Evolutionary conservation across 1,284 basidiomycete genomes (phyloP).

Genomic region (Moesziomyces sp.): DNA sequence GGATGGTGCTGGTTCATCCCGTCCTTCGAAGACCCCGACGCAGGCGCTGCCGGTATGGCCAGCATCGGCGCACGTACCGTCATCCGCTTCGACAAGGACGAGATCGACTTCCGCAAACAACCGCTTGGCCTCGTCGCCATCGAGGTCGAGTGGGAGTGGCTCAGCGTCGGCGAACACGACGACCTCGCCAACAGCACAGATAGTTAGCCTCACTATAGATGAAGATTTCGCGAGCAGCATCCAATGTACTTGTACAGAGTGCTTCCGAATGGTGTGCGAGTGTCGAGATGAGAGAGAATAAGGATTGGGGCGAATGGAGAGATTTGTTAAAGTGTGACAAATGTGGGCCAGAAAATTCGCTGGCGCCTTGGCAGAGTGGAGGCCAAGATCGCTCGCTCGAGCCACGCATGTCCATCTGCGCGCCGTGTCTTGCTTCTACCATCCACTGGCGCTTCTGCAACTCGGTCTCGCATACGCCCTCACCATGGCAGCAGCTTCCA

Average conservation of each 20-base stretch:
- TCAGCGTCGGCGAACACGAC: constrained; percentile 36
- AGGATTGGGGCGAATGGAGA: background rate
- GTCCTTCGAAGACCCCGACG: constrained; percentile 59
- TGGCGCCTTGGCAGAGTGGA: background rate
- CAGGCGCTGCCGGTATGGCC: constrained; percentile 9
- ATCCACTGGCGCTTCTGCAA: background rate
- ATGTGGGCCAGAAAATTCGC: background rate
- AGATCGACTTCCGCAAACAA: constrained; percentile 67
- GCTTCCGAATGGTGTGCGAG: background rate
- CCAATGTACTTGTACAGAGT: background rate
- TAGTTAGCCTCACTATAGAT: background rate
- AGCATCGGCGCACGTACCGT: constrained; percentile 16
- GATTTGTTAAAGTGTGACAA: background rate
- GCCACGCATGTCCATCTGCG: background rate
- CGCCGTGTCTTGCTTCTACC: background rate
- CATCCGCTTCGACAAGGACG: constrained; percentile 49
- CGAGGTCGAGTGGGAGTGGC: constrained; percentile 65
- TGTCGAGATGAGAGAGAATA: background rate
- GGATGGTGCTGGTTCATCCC: constrained; percentile 68
- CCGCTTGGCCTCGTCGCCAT: constrained; percentile 59
- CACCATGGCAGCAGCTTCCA: constrained; percentile 9
- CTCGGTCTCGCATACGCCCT: no score
- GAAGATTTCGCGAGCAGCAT: background rate
- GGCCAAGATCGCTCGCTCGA: background rate
- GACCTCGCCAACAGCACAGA: constrained; percentile 1